Conservation (phyloP, 1,284 basidiomycete species). For the Cutaneotrichosporon cutaneum region DNA sequence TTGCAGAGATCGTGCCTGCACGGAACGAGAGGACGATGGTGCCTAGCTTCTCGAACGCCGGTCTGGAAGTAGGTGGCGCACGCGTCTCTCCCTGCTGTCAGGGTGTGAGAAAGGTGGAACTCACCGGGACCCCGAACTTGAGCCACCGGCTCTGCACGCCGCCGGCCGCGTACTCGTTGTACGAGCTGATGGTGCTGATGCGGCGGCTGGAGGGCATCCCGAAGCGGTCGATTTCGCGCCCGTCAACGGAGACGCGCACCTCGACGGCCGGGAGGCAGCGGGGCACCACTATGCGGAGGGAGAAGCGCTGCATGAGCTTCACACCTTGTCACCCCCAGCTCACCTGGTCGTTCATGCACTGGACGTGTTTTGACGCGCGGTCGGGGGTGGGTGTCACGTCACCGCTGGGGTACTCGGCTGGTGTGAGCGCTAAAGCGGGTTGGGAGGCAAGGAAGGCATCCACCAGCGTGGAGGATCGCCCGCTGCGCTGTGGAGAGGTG, state of each 20-base stretch:
- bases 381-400: not conserved
- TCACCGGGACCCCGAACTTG: not conserved
- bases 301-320: not conserved
- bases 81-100: not conserved
- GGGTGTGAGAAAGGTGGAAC: not conserved
- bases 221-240: not conserved
- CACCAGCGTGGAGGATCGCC: too few relatives aligned
- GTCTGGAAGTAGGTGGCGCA: not conserved
- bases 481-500: too few relatives aligned
- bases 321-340: not conserved
- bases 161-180: not conserved
- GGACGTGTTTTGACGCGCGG: not conserved
- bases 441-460: not conserved
- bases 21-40: too few relatives aligned
- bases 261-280: too few relatives aligned
- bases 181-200: not conserved
- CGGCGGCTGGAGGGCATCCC: not conserved
- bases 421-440: not conserved
- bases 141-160: not conserved
- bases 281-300: not conserved
- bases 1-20: too few relatives aligned
- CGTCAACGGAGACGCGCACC: not conserved
- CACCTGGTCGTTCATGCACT: not conserved
- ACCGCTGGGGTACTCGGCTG: not conserved
- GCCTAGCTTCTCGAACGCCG: too few relatives aligned